These are phyloP conservation scores for Verbascum thapsus DNA, from an alignment of 257 asterid genomes.

Conservation along the genomic window DNA sequence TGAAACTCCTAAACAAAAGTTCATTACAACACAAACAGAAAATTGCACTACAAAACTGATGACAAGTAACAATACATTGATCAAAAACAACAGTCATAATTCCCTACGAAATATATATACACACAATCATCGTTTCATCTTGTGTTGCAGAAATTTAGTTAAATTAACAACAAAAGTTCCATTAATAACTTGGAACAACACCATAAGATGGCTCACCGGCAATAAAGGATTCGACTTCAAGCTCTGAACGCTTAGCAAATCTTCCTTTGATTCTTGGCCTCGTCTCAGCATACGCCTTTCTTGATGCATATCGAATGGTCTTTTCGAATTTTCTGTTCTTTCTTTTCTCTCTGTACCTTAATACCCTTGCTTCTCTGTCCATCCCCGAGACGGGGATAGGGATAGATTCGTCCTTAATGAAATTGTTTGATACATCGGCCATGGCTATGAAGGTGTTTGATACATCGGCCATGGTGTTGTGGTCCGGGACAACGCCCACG, in stretches of 20 bases:
- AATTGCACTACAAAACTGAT: conserved; percentile 30
- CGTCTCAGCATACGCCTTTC: conserved; percentile 87
- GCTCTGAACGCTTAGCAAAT: conserved; percentile 72
- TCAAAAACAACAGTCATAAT: conserved; percentile 16
- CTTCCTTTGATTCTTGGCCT: conserved; percentile 82
- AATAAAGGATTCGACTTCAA: conserved; percentile 46
- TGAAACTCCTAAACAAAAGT: conserved; percentile 10
- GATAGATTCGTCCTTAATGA: conserved; percentile 34
- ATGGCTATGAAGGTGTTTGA: conserved; percentile 42
- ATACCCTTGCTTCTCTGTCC: conserved; percentile 74
- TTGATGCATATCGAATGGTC: conserved; percentile 76
- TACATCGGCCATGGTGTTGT: conserved; percentile 50
- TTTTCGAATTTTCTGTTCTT: conserved; percentile 76
- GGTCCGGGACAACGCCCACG: conserved; percentile 72
- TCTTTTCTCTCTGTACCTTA: conserved; percentile 78
- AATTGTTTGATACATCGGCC: conserved; percentile 47
- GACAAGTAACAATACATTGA: conserved; percentile 13
- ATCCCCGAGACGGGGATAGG: conserved; percentile 48
- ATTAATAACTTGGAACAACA: conserved; percentile 57
- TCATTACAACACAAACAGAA: conserved; percentile 20
- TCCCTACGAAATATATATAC: conserved; percentile 25
- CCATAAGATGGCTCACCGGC: conserved; percentile 48
- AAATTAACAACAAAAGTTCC: neutral
- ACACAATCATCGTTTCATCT: conserved; percentile 4
- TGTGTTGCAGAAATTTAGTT: conserved; percentile 19